phyloP scores from a whole-genome alignment of 768 basidiomycete species.

The Hortiboletus flavorubellus region DNA sequence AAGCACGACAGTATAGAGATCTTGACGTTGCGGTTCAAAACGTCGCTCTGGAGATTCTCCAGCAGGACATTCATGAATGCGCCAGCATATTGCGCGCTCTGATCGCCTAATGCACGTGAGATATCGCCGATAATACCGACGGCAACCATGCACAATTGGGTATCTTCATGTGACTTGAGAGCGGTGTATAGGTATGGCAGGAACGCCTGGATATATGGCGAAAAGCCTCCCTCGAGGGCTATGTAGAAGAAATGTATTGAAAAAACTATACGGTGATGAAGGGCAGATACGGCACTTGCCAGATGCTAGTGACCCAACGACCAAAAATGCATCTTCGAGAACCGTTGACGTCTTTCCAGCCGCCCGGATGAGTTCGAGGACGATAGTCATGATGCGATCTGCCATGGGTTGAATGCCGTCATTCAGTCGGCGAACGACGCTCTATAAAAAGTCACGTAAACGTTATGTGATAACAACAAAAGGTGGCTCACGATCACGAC shows the following conservation, averaged over 20 bases:
- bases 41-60: slow-evolving; percentile 86
- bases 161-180: slow-evolving; percentile 90
- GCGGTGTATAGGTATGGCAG: slow-evolving; percentile 84
- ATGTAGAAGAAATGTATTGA: slow-evolving; percentile 6
- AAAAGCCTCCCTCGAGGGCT: slow-evolving; percentile 77
- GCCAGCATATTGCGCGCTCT: slow-evolving; percentile 76
- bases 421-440: slow-evolving; percentile 80
- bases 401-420: slow-evolving; percentile 82
- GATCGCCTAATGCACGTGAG: slow-evolving; percentile 88
- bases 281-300: slow-evolving; percentile 38
- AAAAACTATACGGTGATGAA: neutral
- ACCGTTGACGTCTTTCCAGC: slow-evolving; percentile 93
- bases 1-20: slow-evolving; percentile 95
- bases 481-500: slow-evolving; percentile 69
- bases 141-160: slow-evolving; percentile 91
- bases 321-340: slow-evolving; percentile 94
- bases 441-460: slow-evolving; percentile 41
- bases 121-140: slow-evolving; percentile 96
- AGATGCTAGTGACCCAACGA: slow-evolving; percentile 82
- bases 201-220: slow-evolving; percentile 82
- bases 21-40: slow-evolving; percentile 92
- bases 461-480: neutral
- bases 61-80: slow-evolving; percentile 91
- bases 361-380: slow-evolving; percentile 79
- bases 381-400: slow-evolving; percentile 92